phyloP scores from a whole-genome alignment of 1,284 basidiomycete genomes.

The Inonotus hispidus region DNA sequence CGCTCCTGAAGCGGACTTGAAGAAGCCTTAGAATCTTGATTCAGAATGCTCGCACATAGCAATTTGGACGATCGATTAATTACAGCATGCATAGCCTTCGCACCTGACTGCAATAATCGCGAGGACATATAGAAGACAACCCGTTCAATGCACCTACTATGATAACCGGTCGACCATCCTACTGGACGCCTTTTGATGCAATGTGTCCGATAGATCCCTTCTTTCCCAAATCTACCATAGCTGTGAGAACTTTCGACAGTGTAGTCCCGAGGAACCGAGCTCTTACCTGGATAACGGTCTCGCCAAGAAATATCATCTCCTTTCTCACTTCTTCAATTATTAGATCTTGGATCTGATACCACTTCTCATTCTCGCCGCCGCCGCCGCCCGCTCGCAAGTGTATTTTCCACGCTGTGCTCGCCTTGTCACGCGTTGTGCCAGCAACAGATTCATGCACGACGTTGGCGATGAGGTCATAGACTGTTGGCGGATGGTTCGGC shows the following conservation, averaged over 20 bases:
- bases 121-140: not conserved
- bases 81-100: not conserved
- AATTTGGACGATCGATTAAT: not conserved
- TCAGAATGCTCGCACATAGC: not conserved
- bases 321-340: conserved; percentile 93
- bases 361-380: conserved; percentile 83
- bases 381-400: conserved; percentile 78
- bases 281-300: conserved; percentile 87
- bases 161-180: conserved; percentile 13
- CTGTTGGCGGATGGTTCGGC: conserved; percentile 50
- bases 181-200: conserved; percentile 20
- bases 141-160: not conserved
- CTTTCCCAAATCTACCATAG: conserved; percentile 65
- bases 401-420: conserved; percentile 87
- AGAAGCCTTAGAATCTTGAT: not conserved
- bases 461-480: conserved; percentile 95
- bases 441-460: conserved; percentile 93
- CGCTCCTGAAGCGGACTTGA: not conserved
- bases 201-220: conserved; percentile 27
- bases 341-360: conserved; percentile 97
- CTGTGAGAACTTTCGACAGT: conserved; percentile 12
- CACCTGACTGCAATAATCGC: not conserved
- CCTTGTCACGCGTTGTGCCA: conserved; percentile 87
- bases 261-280: not conserved
- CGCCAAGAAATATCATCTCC: conserved; percentile 98